Percentiles rank a stretch among this genome's conserved stretches.
These are phyloP conservation scores for Cylindrotheca closterium DNA, from an alignment of 108 stramenopile species.

Conservation along the genomic window DNA sequence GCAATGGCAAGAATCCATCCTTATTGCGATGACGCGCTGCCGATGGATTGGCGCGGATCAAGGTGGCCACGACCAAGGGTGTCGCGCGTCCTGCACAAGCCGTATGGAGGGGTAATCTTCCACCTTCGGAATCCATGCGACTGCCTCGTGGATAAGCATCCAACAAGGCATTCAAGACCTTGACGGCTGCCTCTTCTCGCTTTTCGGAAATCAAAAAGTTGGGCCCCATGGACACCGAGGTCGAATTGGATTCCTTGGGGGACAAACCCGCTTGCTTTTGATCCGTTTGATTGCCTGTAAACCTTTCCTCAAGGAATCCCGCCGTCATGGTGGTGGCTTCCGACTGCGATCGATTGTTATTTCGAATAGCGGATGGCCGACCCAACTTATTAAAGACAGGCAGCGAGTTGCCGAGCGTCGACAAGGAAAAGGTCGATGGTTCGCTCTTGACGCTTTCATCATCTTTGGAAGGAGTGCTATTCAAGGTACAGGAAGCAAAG, in stretches of 20 bases:
- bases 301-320: constrained; percentile 39
- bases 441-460: neutral
- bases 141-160: constrained; percentile 78
- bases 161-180: constrained; percentile 76
- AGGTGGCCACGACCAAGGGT: constrained; percentile 58
- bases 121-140: constrained; percentile 78
- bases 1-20: constrained; percentile 81
- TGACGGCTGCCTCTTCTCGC: constrained; percentile 77
- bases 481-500: constrained; percentile 69
- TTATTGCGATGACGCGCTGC: constrained; percentile 81
- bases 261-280: constrained; percentile 2
- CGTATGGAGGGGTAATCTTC: constrained; percentile 78
- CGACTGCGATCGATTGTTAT: constrained; percentile 31
- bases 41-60: constrained; percentile 78
- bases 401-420: constrained; percentile 1
- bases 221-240: constrained; percentile 39
- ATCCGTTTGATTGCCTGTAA: constrained; percentile 33
- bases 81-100: constrained; percentile 83
- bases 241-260: neutral
- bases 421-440: constrained; percentile 10
- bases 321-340: constrained; percentile 35
- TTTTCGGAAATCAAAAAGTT: constrained; percentile 35
- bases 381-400: constrained; percentile 3
- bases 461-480: neutral
- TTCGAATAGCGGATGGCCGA: constrained; percentile 31